phyloP scores from a whole-genome alignment of 305 asterid genomes.

The Fraxinus velutina region DNA sequence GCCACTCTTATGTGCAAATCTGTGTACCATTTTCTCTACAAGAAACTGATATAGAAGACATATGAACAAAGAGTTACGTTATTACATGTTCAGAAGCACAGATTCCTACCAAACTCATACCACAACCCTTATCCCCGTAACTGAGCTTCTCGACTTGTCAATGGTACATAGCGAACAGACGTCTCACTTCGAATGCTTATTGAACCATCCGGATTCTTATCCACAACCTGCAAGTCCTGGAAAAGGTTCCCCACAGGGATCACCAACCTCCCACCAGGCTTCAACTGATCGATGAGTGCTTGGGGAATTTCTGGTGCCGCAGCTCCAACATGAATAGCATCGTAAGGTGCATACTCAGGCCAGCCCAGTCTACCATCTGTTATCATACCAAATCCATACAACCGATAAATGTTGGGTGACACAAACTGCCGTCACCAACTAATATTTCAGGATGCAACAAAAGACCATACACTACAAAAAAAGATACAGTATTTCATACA shows the following conservation, averaged over 20 bases:
- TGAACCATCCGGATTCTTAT: slow-evolving; percentile 68
- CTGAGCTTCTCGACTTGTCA: slow-evolving; percentile 75
- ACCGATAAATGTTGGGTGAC: background rate
- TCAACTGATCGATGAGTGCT: slow-evolving; percentile 74
- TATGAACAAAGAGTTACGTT: background rate
- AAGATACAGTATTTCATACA: background rate
- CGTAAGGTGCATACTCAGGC: slow-evolving; percentile 83
- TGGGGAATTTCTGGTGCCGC: slow-evolving; percentile 87
- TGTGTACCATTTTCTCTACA: background rate
- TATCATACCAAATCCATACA: background rate
- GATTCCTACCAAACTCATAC: background rate
- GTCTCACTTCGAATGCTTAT: slow-evolving; percentile 59
- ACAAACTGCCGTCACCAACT: background rate
- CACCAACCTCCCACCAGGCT: slow-evolving; percentile 95
- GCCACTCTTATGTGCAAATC: background rate
- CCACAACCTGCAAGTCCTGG: slow-evolving; percentile 85
- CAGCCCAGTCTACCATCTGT: slow-evolving; percentile 90
- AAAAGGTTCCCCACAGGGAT: slow-evolving; percentile 80
- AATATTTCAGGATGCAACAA: background rate
- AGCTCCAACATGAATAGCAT: slow-evolving; percentile 97
- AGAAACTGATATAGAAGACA: background rate
- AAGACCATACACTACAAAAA: background rate
- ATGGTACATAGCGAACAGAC: slow-evolving; percentile 78
- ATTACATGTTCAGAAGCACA: background rate
- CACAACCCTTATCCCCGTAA: slow-evolving; percentile 34